phyloP scores from a whole-genome alignment of 129 eudicot genomes.

The Apium graveolens region DNA sequence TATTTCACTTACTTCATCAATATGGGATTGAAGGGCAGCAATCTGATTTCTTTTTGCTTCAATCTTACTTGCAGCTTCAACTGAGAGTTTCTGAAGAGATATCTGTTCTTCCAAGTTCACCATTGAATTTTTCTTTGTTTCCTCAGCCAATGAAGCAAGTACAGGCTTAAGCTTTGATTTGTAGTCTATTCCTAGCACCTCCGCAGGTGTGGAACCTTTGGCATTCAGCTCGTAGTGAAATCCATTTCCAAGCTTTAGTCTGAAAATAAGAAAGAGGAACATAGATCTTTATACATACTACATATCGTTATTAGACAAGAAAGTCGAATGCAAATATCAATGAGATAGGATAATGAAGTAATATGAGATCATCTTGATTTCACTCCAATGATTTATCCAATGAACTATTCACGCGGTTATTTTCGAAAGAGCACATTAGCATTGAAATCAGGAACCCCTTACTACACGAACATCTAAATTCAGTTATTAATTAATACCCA shows the following conservation, averaged over 20 bases:
- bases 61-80: constrained; percentile 54
- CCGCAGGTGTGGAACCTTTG: constrained; percentile 59
- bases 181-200: constrained; percentile 73
- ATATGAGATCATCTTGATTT: neutral
- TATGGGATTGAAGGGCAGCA: constrained; percentile 43
- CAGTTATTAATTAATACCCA: neutral
- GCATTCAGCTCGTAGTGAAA: constrained; percentile 62
- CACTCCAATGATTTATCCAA: neutral
- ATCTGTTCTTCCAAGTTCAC: constrained; percentile 61
- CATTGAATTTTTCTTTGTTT: constrained; percentile 53
- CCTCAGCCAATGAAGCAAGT: constrained; percentile 51
- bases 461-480: neutral
- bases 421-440: neutral
- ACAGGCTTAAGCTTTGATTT: constrained; percentile 62
- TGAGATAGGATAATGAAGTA: neutral
- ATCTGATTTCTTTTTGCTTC: constrained; percentile 54
- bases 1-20: constrained; percentile 61
- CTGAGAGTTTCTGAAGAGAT: constrained; percentile 59
- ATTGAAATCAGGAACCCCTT: neutral
- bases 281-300: neutral
- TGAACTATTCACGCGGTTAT: neutral
- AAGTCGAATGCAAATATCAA: neutral
- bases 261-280: constrained; percentile 3
- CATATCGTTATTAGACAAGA: neutral
- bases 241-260: constrained; percentile 77